Percentiles rank a stretch among this genome's conserved stretches.
Conservation (phyloP, 2,329 filamentous ascomycete genomes). For the Pestalotiopsis sp. region DNA sequence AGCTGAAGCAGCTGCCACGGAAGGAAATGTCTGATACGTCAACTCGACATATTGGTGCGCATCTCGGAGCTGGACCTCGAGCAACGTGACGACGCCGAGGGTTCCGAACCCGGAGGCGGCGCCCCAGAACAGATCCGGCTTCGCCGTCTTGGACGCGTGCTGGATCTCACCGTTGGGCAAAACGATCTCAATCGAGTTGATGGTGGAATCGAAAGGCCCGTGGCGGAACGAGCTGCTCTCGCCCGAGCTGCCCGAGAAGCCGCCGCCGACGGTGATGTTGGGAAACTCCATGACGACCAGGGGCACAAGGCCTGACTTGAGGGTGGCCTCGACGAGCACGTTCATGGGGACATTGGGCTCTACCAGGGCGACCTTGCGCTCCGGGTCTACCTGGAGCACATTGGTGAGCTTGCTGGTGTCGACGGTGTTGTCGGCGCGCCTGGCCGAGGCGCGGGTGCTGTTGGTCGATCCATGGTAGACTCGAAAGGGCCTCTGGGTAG, state of each 20-base stretch:
- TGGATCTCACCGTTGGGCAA: conserved; percentile 61
- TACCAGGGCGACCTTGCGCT: conserved; percentile 59
- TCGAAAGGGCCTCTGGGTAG: conserved; percentile 60
- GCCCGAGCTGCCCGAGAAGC: conserved; percentile 67
- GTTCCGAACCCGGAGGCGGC: conserved; percentile 69
- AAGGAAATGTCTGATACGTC: conserved; percentile 53
- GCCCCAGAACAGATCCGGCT: conserved; percentile 64
- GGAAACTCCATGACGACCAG: conserved; percentile 74
- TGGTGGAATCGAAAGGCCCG: conserved; percentile 65
- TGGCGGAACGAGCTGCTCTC: conserved; percentile 71
- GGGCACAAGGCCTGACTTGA: conserved; percentile 60
- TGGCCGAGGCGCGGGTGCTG: conserved; percentile 65
- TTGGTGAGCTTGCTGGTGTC: conserved; percentile 67
- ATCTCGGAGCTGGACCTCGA: conserved; percentile 61
- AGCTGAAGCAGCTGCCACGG: conserved; percentile 38
- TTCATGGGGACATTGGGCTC: conserved; percentile 75
- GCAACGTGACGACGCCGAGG: conserved; percentile 65
- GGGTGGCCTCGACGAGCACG: conserved; percentile 57
- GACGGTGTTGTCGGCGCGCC: conserved; percentile 56
- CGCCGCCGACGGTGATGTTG: conserved; percentile 72
- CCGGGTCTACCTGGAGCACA: conserved; percentile 62
- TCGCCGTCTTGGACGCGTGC: conserved; percentile 54
- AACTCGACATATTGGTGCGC: conserved; percentile 60
- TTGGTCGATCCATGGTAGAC: conserved; percentile 80
- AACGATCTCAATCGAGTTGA: conserved; percentile 67